phyloP scores from a whole-genome alignment of 176 grass and related monocot genomes.

The Themeda triandra region DNA sequence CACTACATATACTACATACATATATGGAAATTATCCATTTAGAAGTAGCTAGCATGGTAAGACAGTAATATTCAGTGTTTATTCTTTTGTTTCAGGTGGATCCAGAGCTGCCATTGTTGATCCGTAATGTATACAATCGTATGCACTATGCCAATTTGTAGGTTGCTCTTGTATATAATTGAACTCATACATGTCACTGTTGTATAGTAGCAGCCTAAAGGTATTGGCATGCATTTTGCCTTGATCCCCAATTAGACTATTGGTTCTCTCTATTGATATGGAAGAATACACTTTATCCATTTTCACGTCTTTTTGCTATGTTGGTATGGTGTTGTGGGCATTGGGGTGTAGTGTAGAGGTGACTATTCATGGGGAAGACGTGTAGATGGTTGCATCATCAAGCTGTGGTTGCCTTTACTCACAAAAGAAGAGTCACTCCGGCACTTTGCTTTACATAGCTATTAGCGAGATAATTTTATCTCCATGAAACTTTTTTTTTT shows the following conservation, averaged over 20 bases:
- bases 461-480: too few relatives aligned
- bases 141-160: not conserved
- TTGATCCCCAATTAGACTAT: not conserved
- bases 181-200: not conserved
- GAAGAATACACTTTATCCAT: not conserved
- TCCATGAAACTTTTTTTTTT: too few relatives aligned
- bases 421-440: not conserved
- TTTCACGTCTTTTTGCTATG: not conserved
- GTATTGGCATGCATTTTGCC: not conserved
- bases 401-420: too few relatives aligned
- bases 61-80: not conserved
- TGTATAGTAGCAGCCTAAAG: not conserved
- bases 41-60: not conserved
- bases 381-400: too few relatives aligned
- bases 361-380: too few relatives aligned
- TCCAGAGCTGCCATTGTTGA: not conserved
- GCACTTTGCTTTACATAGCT: not conserved
- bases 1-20: not conserved
- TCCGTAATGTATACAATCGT: conserved; percentile 28
- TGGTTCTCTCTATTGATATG: not conserved
- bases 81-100: conserved; percentile 10
- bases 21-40: not conserved
- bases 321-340: not conserved
- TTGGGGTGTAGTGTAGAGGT: too few relatives aligned
- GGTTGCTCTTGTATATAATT: conserved; percentile 3